phyloP scores from a whole-genome alignment of 2,329 filamentous ascomycete species.

The Cladorrhinum sp. region DNA sequence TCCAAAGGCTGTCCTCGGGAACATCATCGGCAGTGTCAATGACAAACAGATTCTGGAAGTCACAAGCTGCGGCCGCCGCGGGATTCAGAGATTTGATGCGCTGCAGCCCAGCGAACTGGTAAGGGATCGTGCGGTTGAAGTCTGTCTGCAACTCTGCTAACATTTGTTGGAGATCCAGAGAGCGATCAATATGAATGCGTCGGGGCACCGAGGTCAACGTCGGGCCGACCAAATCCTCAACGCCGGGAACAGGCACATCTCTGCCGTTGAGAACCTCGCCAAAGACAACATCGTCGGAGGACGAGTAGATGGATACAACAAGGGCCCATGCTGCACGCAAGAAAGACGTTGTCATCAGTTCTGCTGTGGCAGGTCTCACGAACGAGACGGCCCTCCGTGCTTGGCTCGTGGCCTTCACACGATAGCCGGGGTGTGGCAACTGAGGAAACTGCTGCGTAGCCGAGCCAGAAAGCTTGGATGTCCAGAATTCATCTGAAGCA shows the following conservation, averaged over 20 bases:
- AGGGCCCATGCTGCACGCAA: slow-evolving; percentile 25
- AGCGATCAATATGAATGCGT: slow-evolving; percentile 16
- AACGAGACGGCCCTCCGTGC: slow-evolving; percentile 11
- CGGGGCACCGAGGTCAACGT: slow-evolving; percentile 24
- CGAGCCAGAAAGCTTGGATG: slow-evolving; percentile 13
- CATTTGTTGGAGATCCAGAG: slow-evolving; percentile 7
- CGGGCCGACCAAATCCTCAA: slow-evolving; percentile 25
- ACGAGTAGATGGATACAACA: slow-evolving; percentile 19
- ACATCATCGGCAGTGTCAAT: slow-evolving; percentile 19
- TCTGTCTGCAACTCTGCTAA: slow-evolving; percentile 18
- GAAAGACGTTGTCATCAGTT: slow-evolving; percentile 16
- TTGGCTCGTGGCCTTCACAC: slow-evolving; percentile 21
- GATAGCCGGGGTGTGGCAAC: slow-evolving; percentile 21
- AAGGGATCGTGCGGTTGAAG: slow-evolving; percentile 20
- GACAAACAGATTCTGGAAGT: slow-evolving; percentile 25
- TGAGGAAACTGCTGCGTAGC: slow-evolving; percentile 22
- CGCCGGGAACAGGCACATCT: slow-evolving; percentile 19
- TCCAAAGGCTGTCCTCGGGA: slow-evolving; percentile 21
- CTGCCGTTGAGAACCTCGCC: slow-evolving; percentile 27
- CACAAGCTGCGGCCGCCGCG: slow-evolving; percentile 16
- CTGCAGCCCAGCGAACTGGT: slow-evolving; percentile 25
- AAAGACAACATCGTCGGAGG: slow-evolving; percentile 24
- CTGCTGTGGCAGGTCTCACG: slow-evolving; percentile 6
- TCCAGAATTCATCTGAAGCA: slow-evolving; percentile 23
- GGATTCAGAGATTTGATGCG: slow-evolving; percentile 19